These are phyloP conservation scores for Coprinellus micaceus DNA, from an alignment of 768 basidiomycete species.

Conservation along the genomic window DNA sequence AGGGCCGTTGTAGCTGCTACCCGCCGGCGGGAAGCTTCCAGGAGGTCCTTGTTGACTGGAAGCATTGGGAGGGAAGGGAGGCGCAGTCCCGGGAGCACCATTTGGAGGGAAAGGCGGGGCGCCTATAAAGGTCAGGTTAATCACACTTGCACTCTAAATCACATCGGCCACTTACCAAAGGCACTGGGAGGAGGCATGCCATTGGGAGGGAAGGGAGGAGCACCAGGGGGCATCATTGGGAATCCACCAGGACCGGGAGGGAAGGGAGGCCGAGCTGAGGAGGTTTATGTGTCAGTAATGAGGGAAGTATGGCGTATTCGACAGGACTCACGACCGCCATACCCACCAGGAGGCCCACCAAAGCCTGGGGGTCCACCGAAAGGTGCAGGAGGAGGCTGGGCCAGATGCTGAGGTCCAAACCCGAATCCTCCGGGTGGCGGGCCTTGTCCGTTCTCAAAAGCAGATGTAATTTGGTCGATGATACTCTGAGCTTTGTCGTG, in stretches of 20 bases:
- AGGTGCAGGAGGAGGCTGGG: conserved; percentile 42
- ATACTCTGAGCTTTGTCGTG: conserved; percentile 98
- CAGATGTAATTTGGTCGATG: conserved; percentile 96
- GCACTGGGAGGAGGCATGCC: conserved; percentile 41
- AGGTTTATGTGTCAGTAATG: conserved; percentile 12
- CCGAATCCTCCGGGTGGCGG: conserved; percentile 87
- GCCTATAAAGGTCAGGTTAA: neutral
- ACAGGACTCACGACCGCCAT: conserved; percentile 46
- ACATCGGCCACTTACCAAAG: conserved; percentile 32
- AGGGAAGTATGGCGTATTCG: neutral
- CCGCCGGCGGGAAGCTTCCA: conserved; percentile 25
- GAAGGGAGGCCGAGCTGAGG: conserved; percentile 62
- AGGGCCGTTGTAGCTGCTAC: conserved; percentile 31
- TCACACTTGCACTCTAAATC: neutral
- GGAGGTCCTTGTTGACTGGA: conserved; percentile 20
- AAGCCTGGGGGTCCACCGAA: conserved; percentile 49
- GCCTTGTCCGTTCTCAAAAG: conserved; percentile 83
- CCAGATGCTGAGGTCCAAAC: conserved; percentile 78
- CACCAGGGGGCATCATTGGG: conserved; percentile 51
- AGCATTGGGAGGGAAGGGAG: conserved; percentile 46
- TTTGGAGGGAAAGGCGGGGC: conserved; percentile 11
- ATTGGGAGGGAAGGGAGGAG: conserved; percentile 71
- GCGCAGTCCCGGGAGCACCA: conserved; percentile 26
- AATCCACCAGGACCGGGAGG: conserved; percentile 58
- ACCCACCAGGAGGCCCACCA: conserved; percentile 51